A percentile compares a stretch with the other conserved stretches of the same genome.
These are phyloP conservation scores for Arthrobotrys megalospora DNA, from an alignment of 2,329 filamentous ascomycete genomes.

Conservation along the genomic window DNA sequence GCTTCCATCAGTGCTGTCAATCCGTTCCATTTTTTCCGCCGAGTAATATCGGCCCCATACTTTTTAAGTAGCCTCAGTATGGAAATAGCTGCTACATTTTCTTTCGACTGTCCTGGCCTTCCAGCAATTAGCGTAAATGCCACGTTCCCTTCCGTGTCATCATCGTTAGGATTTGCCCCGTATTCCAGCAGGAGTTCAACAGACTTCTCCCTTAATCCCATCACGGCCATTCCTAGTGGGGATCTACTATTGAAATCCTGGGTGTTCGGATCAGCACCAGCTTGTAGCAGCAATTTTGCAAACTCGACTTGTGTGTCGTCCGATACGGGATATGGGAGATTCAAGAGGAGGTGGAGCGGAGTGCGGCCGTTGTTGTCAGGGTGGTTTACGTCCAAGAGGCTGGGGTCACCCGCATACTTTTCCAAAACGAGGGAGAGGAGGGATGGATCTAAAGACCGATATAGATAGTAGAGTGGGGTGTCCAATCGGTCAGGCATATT, in stretches of 20 bases:
- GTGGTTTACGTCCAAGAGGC: conserved; percentile 13
- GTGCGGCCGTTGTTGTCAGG: not conserved
- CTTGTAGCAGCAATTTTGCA: conserved; percentile 18
- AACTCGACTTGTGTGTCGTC: conserved; percentile 11
- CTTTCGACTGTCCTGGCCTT: not conserved
- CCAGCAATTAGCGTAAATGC: conserved; percentile 1
- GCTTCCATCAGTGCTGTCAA: conserved; percentile 9
- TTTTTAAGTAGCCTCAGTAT: conserved; percentile 19
- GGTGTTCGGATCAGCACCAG: conserved; percentile 35
- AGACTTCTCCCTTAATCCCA: not conserved
- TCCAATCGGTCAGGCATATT: not conserved
- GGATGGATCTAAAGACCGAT: not conserved
- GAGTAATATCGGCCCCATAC: conserved; percentile 26
- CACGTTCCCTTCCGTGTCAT: conserved; percentile 23
- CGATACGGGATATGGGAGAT: not conserved
- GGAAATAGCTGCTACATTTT: not conserved
- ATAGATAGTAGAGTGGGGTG: not conserved
- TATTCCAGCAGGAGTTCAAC: conserved; percentile 40
- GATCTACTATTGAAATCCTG: conserved; percentile 31
- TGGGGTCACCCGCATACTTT: conserved; percentile 13
- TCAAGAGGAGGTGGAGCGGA: conserved; percentile 1
- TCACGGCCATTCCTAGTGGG: conserved; percentile 3
- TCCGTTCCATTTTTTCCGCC: not conserved
- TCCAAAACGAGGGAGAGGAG: conserved; percentile 17
- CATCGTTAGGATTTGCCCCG: conserved; percentile 33